Conservation (phyloP, 192 early-diverging fungal genomes). For the Coemansia sp. region DNA sequence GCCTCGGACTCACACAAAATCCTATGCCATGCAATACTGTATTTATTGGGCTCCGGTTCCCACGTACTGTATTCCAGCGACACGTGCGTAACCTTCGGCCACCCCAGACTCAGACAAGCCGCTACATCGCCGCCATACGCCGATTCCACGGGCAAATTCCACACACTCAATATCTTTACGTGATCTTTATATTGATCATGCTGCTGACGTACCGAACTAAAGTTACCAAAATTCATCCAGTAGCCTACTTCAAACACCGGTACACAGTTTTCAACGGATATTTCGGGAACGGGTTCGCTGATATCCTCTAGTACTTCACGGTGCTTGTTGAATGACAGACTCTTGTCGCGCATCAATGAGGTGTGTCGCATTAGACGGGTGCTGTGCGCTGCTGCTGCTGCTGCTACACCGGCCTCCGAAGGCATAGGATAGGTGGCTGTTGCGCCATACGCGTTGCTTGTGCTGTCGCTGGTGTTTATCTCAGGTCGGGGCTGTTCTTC, state of each 20-base stretch:
- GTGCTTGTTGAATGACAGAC: conserved; percentile 32
- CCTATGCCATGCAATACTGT: conserved; percentile 49
- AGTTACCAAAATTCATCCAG: conserved; percentile 57
- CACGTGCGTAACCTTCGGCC: conserved; percentile 46
- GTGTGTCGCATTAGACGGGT: conserved; percentile 29
- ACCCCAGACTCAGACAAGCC: conserved; percentile 46
- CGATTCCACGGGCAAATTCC: conserved; percentile 53
- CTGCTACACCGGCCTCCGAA: conserved; percentile 1
- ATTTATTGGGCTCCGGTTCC: conserved; percentile 53
- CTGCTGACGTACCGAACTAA: conserved; percentile 44
- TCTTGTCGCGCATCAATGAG: conserved; percentile 43
- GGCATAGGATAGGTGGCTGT: neutral
- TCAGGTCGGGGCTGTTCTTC: neutral
- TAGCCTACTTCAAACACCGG: conserved; percentile 54
- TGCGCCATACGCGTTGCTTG: neutral
- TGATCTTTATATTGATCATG: conserved; percentile 50
- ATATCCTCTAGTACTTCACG: neutral
- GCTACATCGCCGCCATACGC: conserved; percentile 50
- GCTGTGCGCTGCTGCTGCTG: conserved; percentile 14
- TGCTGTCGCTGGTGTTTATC: neutral
- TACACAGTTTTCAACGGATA: conserved; percentile 40
- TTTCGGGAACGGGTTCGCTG: conserved; percentile 3
- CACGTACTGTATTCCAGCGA: conserved; percentile 54
- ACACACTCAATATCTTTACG: conserved; percentile 44
- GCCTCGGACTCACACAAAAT: conserved; percentile 44